A percentile compares a stretch with the other conserved stretches of the same genome.
These are phyloP conservation scores for Geum urbanum DNA, from an alignment of 306 rosid species.

Conservation along the genomic window DNA sequence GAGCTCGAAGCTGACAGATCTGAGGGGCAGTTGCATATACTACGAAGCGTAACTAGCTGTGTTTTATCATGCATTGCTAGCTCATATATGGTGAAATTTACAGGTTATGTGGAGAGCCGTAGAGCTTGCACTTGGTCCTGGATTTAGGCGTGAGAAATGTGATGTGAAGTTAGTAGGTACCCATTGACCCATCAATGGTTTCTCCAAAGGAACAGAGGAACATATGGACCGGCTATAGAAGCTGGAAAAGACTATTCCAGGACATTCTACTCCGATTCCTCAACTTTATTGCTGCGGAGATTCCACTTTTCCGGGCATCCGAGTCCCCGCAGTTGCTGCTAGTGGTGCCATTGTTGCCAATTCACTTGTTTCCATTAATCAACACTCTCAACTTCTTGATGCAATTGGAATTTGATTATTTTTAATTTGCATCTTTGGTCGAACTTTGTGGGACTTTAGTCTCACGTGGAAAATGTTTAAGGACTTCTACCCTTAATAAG, in stretches of 20 bases:
- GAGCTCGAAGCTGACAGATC: constrained; percentile 76
- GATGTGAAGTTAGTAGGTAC: constrained; percentile 82
- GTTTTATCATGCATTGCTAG: neutral
- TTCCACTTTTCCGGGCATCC: constrained; percentile 94
- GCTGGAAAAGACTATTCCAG: constrained; percentile 69
- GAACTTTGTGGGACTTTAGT: too few relatives aligned
- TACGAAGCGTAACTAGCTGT: too few relatives aligned
- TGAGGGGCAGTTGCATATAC: constrained; percentile 45
- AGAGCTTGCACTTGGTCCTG: constrained; percentile 69
- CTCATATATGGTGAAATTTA: neutral
- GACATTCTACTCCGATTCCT: constrained; percentile 70
- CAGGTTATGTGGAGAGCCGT: constrained; percentile 86
- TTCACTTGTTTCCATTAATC: constrained; percentile 72
- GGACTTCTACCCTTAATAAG: too few relatives aligned
- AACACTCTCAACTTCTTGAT: constrained; percentile 79
- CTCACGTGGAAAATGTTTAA: too few relatives aligned
- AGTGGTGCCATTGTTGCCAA: constrained; percentile 96
- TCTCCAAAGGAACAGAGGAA: constrained; percentile 58
- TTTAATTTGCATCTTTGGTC: too few relatives aligned
- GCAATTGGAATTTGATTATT: constrained; percentile 71
- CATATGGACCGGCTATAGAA: constrained; percentile 74
- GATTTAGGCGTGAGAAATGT: constrained; percentile 75
- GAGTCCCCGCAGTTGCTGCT: constrained; percentile 97
- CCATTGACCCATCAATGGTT: constrained; percentile 84
- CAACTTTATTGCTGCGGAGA: constrained; percentile 87